Evolutionary conservation across 2,329 filamentous ascomycete genomes (phyloP), one percentile per base, ranked within the genome.

Genomic region (Zalaria obscura): DNA sequence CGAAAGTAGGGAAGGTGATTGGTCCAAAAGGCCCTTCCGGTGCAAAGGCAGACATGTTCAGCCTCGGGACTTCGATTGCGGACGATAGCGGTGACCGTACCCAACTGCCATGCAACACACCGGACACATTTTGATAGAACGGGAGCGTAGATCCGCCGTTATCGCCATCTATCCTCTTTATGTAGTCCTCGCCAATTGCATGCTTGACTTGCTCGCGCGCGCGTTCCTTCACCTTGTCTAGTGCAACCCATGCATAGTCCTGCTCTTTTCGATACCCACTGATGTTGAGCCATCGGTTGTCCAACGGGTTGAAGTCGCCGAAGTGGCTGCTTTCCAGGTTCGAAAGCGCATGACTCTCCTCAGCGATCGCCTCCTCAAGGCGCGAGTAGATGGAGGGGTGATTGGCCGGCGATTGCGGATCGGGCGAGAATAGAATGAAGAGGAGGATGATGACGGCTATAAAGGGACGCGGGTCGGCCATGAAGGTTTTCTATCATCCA

Each of bases 91-190:
- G 68, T 38, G 66, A 70, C 36, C 77, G 76, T 41, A 78, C 67
- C 83, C 85, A 93, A 43, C 78, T 68, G n/a, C 86, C 86, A 38
- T 77, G 73, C 32, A 93, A 68, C 28, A 78, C 78, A 4, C 86
- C 83, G 2, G 84, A 87, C 4, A 83, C 73, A 55, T 93, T 89
- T 54, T 73, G 73, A 70, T 88, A 93, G n/a, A 80, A 65, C 1
- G 73, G 69, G 41, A 81, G 61, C 5, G 66, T 59, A 39, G 53
- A 47, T 7, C 45, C 51, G 9, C 65, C 63, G 31, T 66, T 56
- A 3, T 63, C 59, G 3, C 62, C 57, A 26, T 58, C 49, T 8
- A 58, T 46, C 11, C 49, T 51, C 25, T 50, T 52, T 32, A 45
- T 40, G 7, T 50, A 51, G 40, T 52, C 50, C 18, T 61, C 57